Conservation (phyloP, 306 rosid genomes). For the Casuarina equisetifolia region DNA sequence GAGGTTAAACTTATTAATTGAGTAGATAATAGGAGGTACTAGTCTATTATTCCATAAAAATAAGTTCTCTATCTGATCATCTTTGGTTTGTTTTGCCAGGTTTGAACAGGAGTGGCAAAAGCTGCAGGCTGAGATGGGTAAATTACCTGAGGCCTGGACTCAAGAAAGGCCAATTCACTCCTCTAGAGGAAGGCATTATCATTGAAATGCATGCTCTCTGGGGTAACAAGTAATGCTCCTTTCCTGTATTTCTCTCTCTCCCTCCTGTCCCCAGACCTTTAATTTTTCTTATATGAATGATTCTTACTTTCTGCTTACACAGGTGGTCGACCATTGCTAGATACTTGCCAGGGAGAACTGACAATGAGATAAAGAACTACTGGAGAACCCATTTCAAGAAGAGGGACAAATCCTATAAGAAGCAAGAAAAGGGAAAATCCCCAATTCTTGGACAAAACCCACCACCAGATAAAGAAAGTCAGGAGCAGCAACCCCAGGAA, state of each 20-base stretch:
- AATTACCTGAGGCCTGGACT: conserved; percentile 77
- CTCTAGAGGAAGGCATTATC: conserved; percentile 59
- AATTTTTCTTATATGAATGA: background rate
- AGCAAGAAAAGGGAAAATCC: conserved; percentile 31
- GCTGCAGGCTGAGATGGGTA: conserved; percentile 85
- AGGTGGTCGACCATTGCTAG: conserved; percentile 90
- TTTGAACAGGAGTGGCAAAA: conserved; percentile 69
- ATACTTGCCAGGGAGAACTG: conserved; percentile 82
- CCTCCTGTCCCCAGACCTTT: background rate
- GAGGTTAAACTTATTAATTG: background rate
- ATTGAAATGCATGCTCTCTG: conserved; percentile 61
- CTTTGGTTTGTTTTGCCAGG: conserved; percentile 31
- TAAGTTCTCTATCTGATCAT: background rate
- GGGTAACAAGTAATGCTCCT: conserved; percentile 64
- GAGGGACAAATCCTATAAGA: conserved; percentile 35
- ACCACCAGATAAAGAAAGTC: background rate
- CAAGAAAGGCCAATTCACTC: conserved; percentile 63
- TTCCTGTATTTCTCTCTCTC: background rate
- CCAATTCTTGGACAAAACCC: conserved; percentile 26
- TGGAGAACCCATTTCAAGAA: conserved; percentile 75
- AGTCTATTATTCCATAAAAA: background rate
- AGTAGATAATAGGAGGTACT: background rate
- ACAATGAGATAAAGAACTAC: conserved; percentile 72
- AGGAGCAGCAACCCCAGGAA: conserved; percentile 20
- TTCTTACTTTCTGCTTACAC: background rate